phyloP scores from a whole-genome alignment of 2,329 filamentous ascomycete species.

The Trichoderma koningii region DNA sequence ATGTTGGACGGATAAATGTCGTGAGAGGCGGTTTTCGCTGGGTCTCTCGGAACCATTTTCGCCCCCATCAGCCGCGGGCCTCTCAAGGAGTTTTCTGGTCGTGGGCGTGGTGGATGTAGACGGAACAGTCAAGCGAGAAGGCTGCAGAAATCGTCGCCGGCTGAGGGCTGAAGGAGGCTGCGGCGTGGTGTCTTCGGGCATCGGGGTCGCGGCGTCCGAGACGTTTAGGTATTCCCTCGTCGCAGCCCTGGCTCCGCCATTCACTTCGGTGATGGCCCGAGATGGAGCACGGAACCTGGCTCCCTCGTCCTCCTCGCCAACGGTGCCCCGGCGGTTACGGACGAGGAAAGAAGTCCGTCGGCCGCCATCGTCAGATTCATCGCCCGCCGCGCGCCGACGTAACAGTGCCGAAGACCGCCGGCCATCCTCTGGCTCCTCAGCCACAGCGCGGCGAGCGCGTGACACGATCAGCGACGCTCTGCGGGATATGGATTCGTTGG shows the following conservation, averaged over 20 bases:
- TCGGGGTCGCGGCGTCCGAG: slow-evolving; percentile 40
- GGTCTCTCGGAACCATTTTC: slow-evolving; percentile 41
- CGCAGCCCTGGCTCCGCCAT: slow-evolving; percentile 40
- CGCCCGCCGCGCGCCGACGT: slow-evolving; percentile 44
- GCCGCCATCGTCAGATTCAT: slow-evolving; percentile 52
- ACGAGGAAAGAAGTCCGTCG: slow-evolving; percentile 48
- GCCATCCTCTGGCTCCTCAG: slow-evolving; percentile 55
- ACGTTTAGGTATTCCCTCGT: slow-evolving; percentile 34
- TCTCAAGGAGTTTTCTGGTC: slow-evolving; percentile 53
- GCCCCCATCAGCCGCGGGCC: slow-evolving; percentile 47
- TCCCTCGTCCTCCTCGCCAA: slow-evolving; percentile 54
- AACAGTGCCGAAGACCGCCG: slow-evolving; percentile 51
- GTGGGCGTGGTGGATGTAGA: slow-evolving; percentile 41
- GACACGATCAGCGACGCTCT: slow-evolving; percentile 56
- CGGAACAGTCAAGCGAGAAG: slow-evolving; percentile 49
- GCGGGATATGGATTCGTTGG: slow-evolving; percentile 46
- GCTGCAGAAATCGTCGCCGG: slow-evolving; percentile 53
- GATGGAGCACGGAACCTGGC: slow-evolving; percentile 58
- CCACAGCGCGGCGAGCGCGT: slow-evolving; percentile 50
- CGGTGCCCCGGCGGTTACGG: slow-evolving; percentile 50
- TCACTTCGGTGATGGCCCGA: slow-evolving; percentile 59
- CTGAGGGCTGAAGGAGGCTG: slow-evolving; percentile 53
- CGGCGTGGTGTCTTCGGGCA: slow-evolving; percentile 39
- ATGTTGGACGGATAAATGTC: slow-evolving; percentile 50
- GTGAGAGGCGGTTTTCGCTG: slow-evolving; percentile 36